Evolutionary conservation across 2,329 filamentous ascomycete species (phyloP), one percentile per base, ranked within the genome.

Genomic region (Neurospora sp.): DNA sequence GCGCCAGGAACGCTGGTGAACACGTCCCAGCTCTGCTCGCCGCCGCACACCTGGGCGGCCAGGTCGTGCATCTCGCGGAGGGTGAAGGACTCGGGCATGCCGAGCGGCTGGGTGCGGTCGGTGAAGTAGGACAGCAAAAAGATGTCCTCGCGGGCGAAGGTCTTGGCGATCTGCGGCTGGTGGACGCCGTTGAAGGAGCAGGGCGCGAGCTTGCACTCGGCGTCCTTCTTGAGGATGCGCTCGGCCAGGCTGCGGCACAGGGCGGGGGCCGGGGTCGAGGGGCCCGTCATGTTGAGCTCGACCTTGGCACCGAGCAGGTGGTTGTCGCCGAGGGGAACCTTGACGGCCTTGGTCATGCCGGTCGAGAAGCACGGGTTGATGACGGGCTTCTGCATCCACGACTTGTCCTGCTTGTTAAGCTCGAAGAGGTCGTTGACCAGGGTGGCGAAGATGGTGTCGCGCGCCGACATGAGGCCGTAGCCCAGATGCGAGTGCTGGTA

Each of bases 111-210:
- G 33, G 92, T 96, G 77, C 96, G 94, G 84, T 99, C 96, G 82
- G 91, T 97, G 83, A 99, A 99, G 86, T 97, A 99, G 38, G 92
- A 97, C 82, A 99, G 95, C 75, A 98, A 93, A 82, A 95, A 99
- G 46, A 98, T 88, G 76, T 97, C 94, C 81, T 98, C 95, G 73
- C 86, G 87, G 36, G 92, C 84, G 77, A 99, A 99, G 0, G 96
- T 99, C 85, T 97, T 97, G 75, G 89, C 89, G 66, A 99, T 86
- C 28, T 91, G 90, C 10, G 96, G 96, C 81, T 99, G 96, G 82
- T 99, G 92, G 38, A 99, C 89, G 73, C 96, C 96, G 80, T 97
- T 97, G 88, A 99, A 99, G 1, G 96, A 97, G 84, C 96, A 99
- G n/a, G 96, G 96, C 0, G 92, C 87, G 67, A 98, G 83, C 72